Evolutionary conservation across 805 yeast species (phyloP), one percentile per base, ranked within the genome.

Genomic region (Pichia sporocuriosa): DNA sequence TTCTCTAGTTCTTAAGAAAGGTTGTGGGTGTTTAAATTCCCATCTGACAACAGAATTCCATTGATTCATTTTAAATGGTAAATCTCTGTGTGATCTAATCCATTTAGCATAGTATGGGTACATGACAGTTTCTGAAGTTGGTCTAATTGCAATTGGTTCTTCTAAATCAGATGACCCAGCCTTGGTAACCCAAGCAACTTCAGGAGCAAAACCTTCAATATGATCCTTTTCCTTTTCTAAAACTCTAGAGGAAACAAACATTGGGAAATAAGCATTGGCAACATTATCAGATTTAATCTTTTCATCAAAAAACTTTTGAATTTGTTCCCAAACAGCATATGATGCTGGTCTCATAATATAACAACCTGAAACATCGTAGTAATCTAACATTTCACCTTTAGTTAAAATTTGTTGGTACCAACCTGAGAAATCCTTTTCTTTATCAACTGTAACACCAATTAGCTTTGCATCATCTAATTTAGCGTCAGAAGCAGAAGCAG

Each of bases 11-110:
- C 99, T 84, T 62, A 93, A 70, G 68, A 93, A 93, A 38, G 99
- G 99, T 70, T 93, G 99, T 44, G 99, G 99, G 67, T 93, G 97
- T 73, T 93, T 93, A 72, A 93, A 93, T 70, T 93, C 99, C 99
- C 98, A 93, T 73, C 99, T 84, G 38, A 93, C 99, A 34, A 93
- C 99, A 16, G 97, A 89, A 72, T 94, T 94, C 99, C 99, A 93
- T 70, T 93, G 99, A 73, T 93, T 93, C 60, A 93, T 76, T 59
- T 84, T 85, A 67, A 93, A 73, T 48, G 99, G 99, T 62, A 94
- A 76, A 65, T 93, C 99, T 67, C 98, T 84, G 71, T 93, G 95
- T 24, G 97, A 89, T 67, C 96, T 84, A 59, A 93, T 83, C 99
- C 99, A 93, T 67, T 93, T 93, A 56, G 97, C 86, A 63, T 90